phyloP scores from a whole-genome alignment of 805 yeast species.

The Wickerhamiella parazyma region DNA sequence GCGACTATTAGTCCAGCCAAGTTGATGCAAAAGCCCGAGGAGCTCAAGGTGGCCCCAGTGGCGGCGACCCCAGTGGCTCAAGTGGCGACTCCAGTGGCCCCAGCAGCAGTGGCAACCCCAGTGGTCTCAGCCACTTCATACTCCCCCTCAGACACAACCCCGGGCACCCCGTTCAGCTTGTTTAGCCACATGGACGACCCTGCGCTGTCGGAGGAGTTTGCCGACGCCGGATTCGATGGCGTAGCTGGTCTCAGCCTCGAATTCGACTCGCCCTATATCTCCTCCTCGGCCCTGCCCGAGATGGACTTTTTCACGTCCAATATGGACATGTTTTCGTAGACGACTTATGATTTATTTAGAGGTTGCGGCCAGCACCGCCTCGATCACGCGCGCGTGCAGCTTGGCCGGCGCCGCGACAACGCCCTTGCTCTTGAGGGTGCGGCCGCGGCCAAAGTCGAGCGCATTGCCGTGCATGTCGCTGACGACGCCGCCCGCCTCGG shows the following conservation, averaged over 20 bases:
- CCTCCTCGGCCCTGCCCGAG: conserved; percentile 13
- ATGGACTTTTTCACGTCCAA: conserved; percentile 17
- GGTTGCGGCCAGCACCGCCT: conserved; percentile 17
- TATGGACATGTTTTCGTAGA: conserved; percentile 13
- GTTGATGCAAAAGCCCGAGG: conserved; percentile 10
- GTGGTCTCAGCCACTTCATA: too few species aligned
- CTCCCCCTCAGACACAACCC: background rate
- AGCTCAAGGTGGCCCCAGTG: too few species aligned
- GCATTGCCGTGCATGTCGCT: conserved; percentile 66
- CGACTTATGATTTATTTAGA: background rate
- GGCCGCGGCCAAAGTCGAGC: conserved; percentile 75
- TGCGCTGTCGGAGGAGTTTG: background rate
- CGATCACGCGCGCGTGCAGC: conserved; percentile 38
- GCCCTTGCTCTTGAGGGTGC: conserved; percentile 62
- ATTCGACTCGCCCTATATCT: conserved; percentile 11
- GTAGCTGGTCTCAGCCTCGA: conserved; percentile 9
- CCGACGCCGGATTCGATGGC: conserved; percentile 6
- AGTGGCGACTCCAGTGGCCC: too few species aligned
- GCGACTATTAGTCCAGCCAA: conserved; percentile 12
- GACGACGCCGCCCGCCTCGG: conserved; percentile 85
- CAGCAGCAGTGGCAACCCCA: too few species aligned
- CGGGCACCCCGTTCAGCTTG: conserved; percentile 1
- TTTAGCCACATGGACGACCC: conserved; percentile 5
- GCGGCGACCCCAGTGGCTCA: too few species aligned
- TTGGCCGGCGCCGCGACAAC: conserved; percentile 66